These are phyloP conservation scores for Penicillium verhagenii DNA, from an alignment of 495 filamentous ascomycete species.

Conservation along the genomic window DNA sequence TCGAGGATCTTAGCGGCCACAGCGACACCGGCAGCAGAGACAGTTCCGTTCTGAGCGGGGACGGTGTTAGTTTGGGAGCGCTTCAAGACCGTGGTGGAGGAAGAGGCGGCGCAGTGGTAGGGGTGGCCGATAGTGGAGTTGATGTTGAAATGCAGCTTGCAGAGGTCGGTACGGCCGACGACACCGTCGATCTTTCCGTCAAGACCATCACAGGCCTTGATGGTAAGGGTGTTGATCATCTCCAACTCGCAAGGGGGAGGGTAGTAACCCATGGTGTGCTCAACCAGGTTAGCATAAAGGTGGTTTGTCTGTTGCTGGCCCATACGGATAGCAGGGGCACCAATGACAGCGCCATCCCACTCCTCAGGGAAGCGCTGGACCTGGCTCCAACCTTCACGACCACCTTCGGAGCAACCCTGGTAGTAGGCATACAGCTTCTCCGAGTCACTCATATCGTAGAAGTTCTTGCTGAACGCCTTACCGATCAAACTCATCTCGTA, in stretches of 20 bases:
- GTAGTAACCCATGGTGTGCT: conserved; percentile 33
- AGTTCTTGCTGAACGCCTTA: conserved; percentile 34
- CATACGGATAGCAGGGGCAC: conserved; percentile 42
- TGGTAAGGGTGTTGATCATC: conserved; percentile 37
- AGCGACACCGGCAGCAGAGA: conserved; percentile 35
- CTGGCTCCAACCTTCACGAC: conserved; percentile 43
- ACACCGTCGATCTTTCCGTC: conserved; percentile 45
- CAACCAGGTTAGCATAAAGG: conserved; percentile 35
- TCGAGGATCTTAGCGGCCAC: conserved; percentile 39
- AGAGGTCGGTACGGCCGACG: conserved; percentile 39
- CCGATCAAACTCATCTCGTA: conserved; percentile 31
- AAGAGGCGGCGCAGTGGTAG: conserved; percentile 37
- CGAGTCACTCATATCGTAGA: conserved; percentile 23
- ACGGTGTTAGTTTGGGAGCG: conserved; percentile 4
- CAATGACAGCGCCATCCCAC: conserved; percentile 39
- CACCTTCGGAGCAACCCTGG: conserved; percentile 51
- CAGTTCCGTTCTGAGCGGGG: conserved; percentile 44
- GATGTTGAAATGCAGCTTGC: conserved; percentile 34
- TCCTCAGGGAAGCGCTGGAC: conserved; percentile 45
- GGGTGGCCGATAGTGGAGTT: conserved; percentile 31
- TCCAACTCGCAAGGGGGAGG: conserved; percentile 41
- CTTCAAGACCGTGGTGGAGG: background rate
- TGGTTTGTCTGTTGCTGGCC: conserved; percentile 42
- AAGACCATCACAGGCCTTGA: conserved; percentile 39
- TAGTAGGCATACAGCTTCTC: conserved; percentile 52